Percentiles rank a stretch among this genome's conserved stretches.
These are phyloP conservation scores for Salvia rosmarinus DNA, from an alignment of 257 asterid species.

Conservation along the genomic window DNA sequence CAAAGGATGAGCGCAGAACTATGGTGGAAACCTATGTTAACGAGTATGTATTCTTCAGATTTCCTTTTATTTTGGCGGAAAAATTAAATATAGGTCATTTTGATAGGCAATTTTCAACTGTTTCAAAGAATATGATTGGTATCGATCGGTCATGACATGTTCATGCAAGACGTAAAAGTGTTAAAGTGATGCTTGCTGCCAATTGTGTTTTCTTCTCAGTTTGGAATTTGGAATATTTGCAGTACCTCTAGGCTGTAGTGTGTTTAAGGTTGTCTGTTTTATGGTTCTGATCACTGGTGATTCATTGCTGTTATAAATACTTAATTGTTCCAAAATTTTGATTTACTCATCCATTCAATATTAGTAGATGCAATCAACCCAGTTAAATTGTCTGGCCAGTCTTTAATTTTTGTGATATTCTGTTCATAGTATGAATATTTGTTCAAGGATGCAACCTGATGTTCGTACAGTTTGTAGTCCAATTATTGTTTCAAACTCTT, in stretches of 20 bases:
- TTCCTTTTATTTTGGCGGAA: slow-evolving; percentile 20
- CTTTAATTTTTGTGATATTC: background rate
- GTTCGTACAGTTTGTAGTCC: slow-evolving; percentile 16
- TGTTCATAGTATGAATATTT: background rate
- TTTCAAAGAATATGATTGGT: background rate
- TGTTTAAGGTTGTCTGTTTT: background rate
- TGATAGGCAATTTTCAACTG: background rate
- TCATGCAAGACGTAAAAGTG: background rate
- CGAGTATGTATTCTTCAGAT: slow-evolving; percentile 44
- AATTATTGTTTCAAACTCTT: background rate
- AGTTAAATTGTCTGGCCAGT: background rate
- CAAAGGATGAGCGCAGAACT: slow-evolving; percentile 57
- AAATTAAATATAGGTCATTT: slow-evolving; percentile 3
- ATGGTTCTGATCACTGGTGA: background rate
- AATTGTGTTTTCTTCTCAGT: background rate
- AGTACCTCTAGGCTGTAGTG: background rate
- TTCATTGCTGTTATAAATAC: background rate
- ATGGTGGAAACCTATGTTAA: slow-evolving; percentile 61
- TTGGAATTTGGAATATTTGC: background rate
- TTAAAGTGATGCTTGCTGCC: slow-evolving; percentile 6
- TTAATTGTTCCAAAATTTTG: background rate
- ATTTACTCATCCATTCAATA: background rate
- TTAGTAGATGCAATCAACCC: slow-evolving; percentile 9
- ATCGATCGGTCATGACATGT: background rate
- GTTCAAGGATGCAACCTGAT: slow-evolving; percentile 10